These are phyloP conservation scores for Xylaria sp. DNA, from an alignment of 2,329 filamentous ascomycete genomes.

Conservation along the genomic window DNA sequence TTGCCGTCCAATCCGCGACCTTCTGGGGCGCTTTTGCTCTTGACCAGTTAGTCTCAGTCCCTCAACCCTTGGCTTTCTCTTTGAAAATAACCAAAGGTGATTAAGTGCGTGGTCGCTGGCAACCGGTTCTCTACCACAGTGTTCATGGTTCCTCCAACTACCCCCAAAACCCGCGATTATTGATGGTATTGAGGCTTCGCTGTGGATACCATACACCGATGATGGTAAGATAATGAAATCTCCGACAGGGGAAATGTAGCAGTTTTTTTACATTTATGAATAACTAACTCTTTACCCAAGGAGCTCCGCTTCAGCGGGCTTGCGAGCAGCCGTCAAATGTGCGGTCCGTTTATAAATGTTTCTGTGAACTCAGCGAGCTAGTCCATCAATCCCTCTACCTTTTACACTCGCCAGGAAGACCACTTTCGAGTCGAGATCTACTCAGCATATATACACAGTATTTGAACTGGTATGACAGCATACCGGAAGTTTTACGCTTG, in stretches of 20 bases:
- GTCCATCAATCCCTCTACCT: constrained; percentile 77
- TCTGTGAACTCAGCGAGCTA: constrained; percentile 78
- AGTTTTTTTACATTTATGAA: constrained; percentile 15
- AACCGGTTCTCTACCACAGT: constrained; percentile 70
- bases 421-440: constrained; percentile 71
- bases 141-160: constrained; percentile 66
- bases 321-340: constrained; percentile 74
- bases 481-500: constrained; percentile 72
- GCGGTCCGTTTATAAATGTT: constrained; percentile 73
- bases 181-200: constrained; percentile 67
- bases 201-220: constrained; percentile 70
- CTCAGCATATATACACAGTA: constrained; percentile 75
- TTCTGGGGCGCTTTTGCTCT: constrained; percentile 72
- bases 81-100: constrained; percentile 39
- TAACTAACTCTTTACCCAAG: constrained; percentile 49
- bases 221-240: constrained; percentile 56
- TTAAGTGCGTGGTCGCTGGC: constrained; percentile 73
- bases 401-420: constrained; percentile 75
- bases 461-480: constrained; percentile 75
- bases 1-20: constrained; percentile 68
- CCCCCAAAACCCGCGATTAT: constrained; percentile 71
- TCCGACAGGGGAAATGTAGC: background rate
- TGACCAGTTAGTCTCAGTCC: constrained; percentile 66
- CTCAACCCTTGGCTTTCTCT: constrained; percentile 12
- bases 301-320: constrained; percentile 64